These are phyloP conservation scores for Usnea hakonensis DNA, from an alignment of 495 filamentous ascomycete genomes.

Conservation along the genomic window DNA sequence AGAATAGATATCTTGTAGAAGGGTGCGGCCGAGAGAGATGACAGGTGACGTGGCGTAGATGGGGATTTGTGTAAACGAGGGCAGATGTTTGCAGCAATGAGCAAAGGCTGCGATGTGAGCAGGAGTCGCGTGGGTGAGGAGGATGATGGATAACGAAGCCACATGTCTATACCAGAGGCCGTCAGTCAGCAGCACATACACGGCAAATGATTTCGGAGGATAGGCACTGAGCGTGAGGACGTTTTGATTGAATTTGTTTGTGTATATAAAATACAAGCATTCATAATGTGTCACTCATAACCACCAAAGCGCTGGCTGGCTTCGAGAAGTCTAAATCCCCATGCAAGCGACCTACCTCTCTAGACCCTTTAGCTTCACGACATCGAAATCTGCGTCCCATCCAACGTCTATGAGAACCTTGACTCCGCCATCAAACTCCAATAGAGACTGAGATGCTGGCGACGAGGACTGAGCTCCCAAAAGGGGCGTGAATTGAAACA, in stretches of 20 bases:
- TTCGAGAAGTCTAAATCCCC: neutral
- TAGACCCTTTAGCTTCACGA: slow-evolving; percentile 68
- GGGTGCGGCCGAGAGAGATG: slow-evolving; percentile 81
- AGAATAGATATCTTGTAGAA: slow-evolving; percentile 86
- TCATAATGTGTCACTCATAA: neutral
- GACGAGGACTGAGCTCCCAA: slow-evolving; percentile 85
- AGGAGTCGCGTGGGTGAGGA: slow-evolving; percentile 88
- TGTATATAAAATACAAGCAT: slow-evolving; percentile 19
- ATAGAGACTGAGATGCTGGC: slow-evolving; percentile 80
- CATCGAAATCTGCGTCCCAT: slow-evolving; percentile 88
- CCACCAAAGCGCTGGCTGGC: neutral
- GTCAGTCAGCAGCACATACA: slow-evolving; percentile 5
- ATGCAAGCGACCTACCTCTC: slow-evolving; percentile 61
- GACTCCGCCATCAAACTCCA: slow-evolving; percentile 94
- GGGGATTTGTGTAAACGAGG: slow-evolving; percentile 86
- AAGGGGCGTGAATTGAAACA: slow-evolving; percentile 94
- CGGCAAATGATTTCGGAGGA: neutral
- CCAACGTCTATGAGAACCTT: slow-evolving; percentile 92
- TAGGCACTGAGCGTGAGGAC: neutral
- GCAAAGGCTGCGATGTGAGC: slow-evolving; percentile 88
- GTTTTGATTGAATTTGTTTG: slow-evolving; percentile 13
- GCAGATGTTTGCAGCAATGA: slow-evolving; percentile 95
- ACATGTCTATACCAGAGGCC: slow-evolving; percentile 54
- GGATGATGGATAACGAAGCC: slow-evolving; percentile 83
- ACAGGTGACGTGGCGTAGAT: slow-evolving; percentile 93